Percentiles rank a stretch among this genome's conserved stretches.
phyloP scores from a whole-genome alignment of 2,329 filamentous ascomycete species.

The Xylaria sp. region DNA sequence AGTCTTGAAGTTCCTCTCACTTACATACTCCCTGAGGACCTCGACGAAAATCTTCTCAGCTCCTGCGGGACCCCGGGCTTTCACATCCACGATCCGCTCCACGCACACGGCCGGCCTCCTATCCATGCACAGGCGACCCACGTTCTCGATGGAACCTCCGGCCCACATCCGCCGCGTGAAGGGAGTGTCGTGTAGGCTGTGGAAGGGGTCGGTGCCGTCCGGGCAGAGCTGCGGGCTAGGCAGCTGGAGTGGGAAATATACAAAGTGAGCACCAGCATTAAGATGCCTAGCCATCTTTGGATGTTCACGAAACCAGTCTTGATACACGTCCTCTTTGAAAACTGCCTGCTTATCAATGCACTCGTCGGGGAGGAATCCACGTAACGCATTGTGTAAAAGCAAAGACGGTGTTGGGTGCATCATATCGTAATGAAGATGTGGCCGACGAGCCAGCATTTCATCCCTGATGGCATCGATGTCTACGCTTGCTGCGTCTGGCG shows the following conservation, averaged over 20 bases:
- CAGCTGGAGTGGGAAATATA: constrained; percentile 84
- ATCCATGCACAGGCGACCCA: constrained; percentile 54
- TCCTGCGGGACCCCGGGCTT: constrained; percentile 37
- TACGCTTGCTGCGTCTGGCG: constrained; percentile 3
- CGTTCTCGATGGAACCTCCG: constrained; percentile 76
- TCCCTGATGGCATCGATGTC: constrained; percentile 42
- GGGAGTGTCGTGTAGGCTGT: constrained; percentile 75
- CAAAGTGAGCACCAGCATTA: constrained; percentile 80
- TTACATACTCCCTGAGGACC: constrained; percentile 59
- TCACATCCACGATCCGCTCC: constrained; percentile 58
- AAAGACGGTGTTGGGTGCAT: constrained; percentile 71
- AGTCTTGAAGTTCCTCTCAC: constrained; percentile 39
- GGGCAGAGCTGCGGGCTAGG: constrained; percentile 71
- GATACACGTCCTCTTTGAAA: neutral
- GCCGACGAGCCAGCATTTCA: constrained; percentile 44
- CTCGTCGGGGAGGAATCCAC: constrained; percentile 60
- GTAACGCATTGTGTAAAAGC: constrained; percentile 72
- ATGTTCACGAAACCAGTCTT: neutral
- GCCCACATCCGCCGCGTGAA: constrained; percentile 89
- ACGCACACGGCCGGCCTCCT: constrained; percentile 56
- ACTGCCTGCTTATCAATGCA: constrained; percentile 23
- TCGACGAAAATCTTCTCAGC: constrained; percentile 64
- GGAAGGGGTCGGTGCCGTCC: constrained; percentile 86
- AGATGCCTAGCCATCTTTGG: constrained; percentile 47
- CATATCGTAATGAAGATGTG: constrained; percentile 43